These are phyloP conservation scores for Penicillium samsonianum DNA, from an alignment of 495 filamentous ascomycete species.

Conservation along the genomic window DNA sequence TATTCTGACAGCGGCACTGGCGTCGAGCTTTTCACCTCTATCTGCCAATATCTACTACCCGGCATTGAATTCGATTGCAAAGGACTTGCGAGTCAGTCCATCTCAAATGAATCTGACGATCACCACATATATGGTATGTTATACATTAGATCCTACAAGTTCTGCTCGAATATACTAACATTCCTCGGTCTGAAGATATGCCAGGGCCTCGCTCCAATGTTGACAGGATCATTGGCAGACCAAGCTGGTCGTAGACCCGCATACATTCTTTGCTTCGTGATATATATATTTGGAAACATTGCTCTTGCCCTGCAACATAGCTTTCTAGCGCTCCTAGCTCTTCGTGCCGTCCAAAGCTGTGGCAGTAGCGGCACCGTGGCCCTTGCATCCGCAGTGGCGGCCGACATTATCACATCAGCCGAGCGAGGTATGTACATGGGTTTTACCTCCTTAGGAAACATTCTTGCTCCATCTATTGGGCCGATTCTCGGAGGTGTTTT, in stretches of 20 bases:
- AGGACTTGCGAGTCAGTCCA: slow-evolving; percentile 39
- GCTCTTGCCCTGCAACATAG: slow-evolving; percentile 47
- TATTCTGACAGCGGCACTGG: slow-evolving; percentile 33
- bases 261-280: slow-evolving; percentile 47
- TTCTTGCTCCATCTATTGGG: slow-evolving; percentile 47
- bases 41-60: slow-evolving; percentile 54
- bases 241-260: slow-evolving; percentile 49
- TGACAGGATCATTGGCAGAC: slow-evolving; percentile 54
- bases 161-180: not conserved
- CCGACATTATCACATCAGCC: slow-evolving; percentile 45
- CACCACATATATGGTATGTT: slow-evolving; percentile 50
- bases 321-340: slow-evolving; percentile 46
- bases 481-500: slow-evolving; percentile 67
- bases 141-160: not conserved
- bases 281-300: slow-evolving; percentile 51
- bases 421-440: slow-evolving; percentile 54
- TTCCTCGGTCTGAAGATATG: slow-evolving; percentile 35
- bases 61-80: slow-evolving; percentile 42
- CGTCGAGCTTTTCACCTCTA: slow-evolving; percentile 40
- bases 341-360: slow-evolving; percentile 52
- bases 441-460: slow-evolving; percentile 35
- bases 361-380: slow-evolving; percentile 52
- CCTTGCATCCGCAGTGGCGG: slow-evolving; percentile 46
- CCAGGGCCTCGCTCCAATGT: slow-evolving; percentile 52
- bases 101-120: slow-evolving; percentile 52